Percentiles rank a stretch among this genome's conserved stretches.
Evolutionary conservation across 2,329 filamentous ascomycete species (phyloP).

Genomic region (Penicillium oxalicum): DNA sequence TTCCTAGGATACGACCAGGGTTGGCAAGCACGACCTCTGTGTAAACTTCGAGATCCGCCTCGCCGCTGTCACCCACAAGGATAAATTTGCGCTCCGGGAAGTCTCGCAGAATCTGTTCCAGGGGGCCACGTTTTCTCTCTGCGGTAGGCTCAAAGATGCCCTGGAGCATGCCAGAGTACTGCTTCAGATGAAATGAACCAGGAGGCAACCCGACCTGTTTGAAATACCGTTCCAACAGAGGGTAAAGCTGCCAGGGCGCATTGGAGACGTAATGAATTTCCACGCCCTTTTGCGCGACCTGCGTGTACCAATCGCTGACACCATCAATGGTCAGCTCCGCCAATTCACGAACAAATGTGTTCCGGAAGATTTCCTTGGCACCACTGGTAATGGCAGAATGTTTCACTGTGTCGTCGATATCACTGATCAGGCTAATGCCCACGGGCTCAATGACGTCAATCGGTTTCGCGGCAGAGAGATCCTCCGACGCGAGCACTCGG

Average conservation of each 20-base stretch:
- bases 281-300: conserved; percentile 72
- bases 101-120: conserved; percentile 79
- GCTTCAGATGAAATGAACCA: conserved; percentile 91
- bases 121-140: conserved; percentile 82
- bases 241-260: conserved; percentile 95
- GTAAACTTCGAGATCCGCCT: conserved; percentile 95
- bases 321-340: conserved; percentile 76
- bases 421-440: conserved; percentile 89
- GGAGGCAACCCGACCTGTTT: conserved; percentile 70
- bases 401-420: conserved; percentile 97
- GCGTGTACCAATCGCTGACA: conserved; percentile 82
- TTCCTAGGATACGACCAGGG: conserved; percentile 72
- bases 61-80: conserved; percentile 89
- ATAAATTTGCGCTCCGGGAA: conserved; percentile 88
- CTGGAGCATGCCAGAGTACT: conserved; percentile 94
- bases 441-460: conserved; percentile 69
- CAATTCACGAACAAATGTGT: conserved; percentile 86
- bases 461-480: conserved; percentile 72
- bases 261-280: conserved; percentile 98
- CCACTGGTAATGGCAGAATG: conserved; percentile 84
- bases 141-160: conserved; percentile 97
- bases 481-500: conserved; percentile 77
- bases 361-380: conserved; percentile 89
- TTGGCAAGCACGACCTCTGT: conserved; percentile 84
- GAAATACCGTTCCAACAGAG: conserved; percentile 81